Evolutionary conservation across 345 rosid species (phyloP).

Genomic region (Geranium brycei): DNA sequence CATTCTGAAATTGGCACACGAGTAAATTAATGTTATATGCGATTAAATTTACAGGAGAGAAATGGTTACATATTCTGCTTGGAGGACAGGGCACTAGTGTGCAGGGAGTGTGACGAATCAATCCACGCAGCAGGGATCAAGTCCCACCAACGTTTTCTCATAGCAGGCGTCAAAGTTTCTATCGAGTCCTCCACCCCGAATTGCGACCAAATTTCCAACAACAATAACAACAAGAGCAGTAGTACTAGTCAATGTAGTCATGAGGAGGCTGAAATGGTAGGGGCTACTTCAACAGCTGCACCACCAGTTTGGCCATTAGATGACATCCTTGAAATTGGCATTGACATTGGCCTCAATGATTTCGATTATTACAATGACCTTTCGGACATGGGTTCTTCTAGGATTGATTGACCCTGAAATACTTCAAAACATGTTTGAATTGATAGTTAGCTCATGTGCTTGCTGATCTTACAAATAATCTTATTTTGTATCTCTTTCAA

Average conservation of each 20-base stretch:
- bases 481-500: too few relatives aligned
- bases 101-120: constrained; percentile 12
- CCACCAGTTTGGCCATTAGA: constrained; percentile 11
- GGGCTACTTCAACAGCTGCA: not conserved
- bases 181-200: constrained; percentile 6
- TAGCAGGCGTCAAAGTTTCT: constrained; percentile 14
- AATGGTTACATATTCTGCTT: constrained; percentile 20
- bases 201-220: not conserved
- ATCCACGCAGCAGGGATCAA: constrained; percentile 6
- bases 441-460: too few relatives aligned
- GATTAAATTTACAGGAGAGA: constrained; percentile 5
- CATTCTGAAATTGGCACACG: not conserved
- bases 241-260: not conserved
- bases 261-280: not conserved
- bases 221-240: not conserved
- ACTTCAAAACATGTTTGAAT: too few relatives aligned
- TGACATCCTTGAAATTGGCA: constrained; percentile 1
- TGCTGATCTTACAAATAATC: too few relatives aligned
- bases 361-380: constrained; percentile 1
- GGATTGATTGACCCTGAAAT: too few relatives aligned
- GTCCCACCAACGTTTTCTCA: constrained; percentile 17
- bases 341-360: not conserved
- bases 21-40: not conserved
- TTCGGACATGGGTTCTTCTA: constrained; percentile 4
- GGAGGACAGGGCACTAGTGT: constrained; percentile 20